A percentile compares a stretch with the other conserved stretches of the same genome.
Conservation (phyloP, 768 basidiomycete genomes). For the Calocybe gangraenosa region DNA sequence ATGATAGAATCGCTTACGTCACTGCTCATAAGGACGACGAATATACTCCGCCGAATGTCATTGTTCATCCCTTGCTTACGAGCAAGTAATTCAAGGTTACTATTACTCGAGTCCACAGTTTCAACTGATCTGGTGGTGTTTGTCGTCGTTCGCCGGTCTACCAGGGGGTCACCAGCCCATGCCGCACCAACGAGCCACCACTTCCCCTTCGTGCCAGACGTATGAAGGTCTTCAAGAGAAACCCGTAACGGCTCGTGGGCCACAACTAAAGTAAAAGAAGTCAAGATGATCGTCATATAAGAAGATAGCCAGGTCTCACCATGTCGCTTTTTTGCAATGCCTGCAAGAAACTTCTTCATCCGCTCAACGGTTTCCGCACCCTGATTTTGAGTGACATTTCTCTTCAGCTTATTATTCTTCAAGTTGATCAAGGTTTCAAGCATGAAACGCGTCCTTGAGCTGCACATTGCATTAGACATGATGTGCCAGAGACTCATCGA, state of each 20-base stretch:
- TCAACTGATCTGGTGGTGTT: constrained; percentile 19
- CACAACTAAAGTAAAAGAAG: constrained; percentile 44
- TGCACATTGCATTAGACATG: constrained; percentile 24
- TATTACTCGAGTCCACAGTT: constrained; percentile 22
- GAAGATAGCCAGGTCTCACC: constrained; percentile 35
- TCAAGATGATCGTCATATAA: background rate
- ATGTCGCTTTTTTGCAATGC: constrained; percentile 73
- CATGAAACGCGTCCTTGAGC: constrained; percentile 94
- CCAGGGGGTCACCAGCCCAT: constrained; percentile 89
- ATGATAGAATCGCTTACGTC: constrained; percentile 55
- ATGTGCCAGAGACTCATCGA: background rate
- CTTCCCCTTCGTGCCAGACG: constrained; percentile 83
- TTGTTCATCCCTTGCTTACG: constrained; percentile 98
- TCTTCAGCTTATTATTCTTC: constrained; percentile 85
- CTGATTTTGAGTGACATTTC: constrained; percentile 58
- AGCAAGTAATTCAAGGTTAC: constrained; percentile 70
- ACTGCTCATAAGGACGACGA: constrained; percentile 92
- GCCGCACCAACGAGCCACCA: constrained; percentile 99
- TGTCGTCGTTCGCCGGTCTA: constrained; percentile 54
- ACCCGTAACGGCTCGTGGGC: constrained; percentile 85
- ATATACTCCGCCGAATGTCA: constrained; percentile 86
- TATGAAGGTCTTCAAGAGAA: constrained; percentile 78
- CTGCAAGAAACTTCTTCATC: constrained; percentile 84
- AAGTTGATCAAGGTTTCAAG: constrained; percentile 88
- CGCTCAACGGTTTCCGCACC: constrained; percentile 74